These are phyloP conservation scores for Sporothrix variecibatus DNA, from an alignment of 2,329 filamentous ascomycete genomes.

Conservation along the genomic window DNA sequence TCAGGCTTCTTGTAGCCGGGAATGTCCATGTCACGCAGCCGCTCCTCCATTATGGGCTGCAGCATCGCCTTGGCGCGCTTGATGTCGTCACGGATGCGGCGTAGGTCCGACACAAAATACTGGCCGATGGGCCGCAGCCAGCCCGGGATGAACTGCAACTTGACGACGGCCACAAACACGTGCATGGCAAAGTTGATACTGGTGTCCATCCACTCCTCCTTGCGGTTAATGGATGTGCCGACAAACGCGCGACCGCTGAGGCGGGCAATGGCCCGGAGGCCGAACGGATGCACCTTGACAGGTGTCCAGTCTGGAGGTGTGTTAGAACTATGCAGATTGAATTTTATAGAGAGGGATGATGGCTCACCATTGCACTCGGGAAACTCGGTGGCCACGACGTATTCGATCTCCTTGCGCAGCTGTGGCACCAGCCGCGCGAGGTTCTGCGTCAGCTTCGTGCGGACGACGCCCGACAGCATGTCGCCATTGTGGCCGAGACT, in stretches of 20 bases:
- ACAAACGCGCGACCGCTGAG: constrained; percentile 57
- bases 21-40: constrained; percentile 45
- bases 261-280: constrained; percentile 54
- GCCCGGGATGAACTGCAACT: constrained; percentile 54
- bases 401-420: constrained; percentile 51
- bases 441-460: constrained; percentile 52
- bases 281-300: constrained; percentile 54
- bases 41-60: constrained; percentile 49
- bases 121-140: constrained; percentile 52
- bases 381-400: constrained; percentile 50
- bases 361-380: constrained; percentile 48
- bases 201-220: constrained; percentile 56
- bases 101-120: constrained; percentile 50
- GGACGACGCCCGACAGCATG: constrained; percentile 47
- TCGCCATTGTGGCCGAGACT: constrained; percentile 50
- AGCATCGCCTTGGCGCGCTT: constrained; percentile 47
- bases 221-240: constrained; percentile 51
- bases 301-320: constrained; percentile 53
- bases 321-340: too few relatives aligned
- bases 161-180: constrained; percentile 50
- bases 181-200: constrained; percentile 54
- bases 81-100: constrained; percentile 48
- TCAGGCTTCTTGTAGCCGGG: constrained; percentile 43
- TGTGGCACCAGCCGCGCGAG: constrained; percentile 49
- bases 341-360: too few relatives aligned